These are phyloP conservation scores for Fagopyrum esculentum DNA, from an alignment of 148 eudicot genomes.

Conservation along the genomic window DNA sequence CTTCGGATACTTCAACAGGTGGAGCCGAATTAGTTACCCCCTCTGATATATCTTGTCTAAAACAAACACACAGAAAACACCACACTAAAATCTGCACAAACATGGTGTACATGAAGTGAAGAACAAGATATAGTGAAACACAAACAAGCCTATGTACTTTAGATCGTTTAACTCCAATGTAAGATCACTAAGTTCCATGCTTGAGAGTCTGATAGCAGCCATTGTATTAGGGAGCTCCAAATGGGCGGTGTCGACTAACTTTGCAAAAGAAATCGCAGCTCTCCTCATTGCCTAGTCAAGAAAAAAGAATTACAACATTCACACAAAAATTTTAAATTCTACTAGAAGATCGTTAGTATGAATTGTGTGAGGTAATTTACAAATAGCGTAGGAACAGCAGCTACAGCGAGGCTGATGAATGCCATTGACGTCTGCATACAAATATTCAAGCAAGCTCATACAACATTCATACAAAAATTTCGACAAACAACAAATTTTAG, in stretches of 20 bases:
- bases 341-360: neutral
- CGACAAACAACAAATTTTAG: neutral
- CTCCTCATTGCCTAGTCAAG: slow-evolving; percentile 60
- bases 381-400: slow-evolving; percentile 61
- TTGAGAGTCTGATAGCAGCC: slow-evolving; percentile 83
- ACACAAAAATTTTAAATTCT: neutral
- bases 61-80: slow-evolving; percentile 4
- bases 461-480: neutral
- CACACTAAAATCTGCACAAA: neutral
- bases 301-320: neutral
- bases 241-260: slow-evolving; percentile 74
- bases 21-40: slow-evolving; percentile 80
- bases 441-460: neutral
- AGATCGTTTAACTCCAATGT: slow-evolving; percentile 76
- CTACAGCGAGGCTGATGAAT: slow-evolving; percentile 55
- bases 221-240: slow-evolving; percentile 88
- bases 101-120: neutral
- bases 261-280: slow-evolving; percentile 69
- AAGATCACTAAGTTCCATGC: slow-evolving; percentile 95
- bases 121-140: neutral
- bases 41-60: slow-evolving; percentile 80
- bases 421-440: slow-evolving; percentile 62
- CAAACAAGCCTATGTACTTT: slow-evolving; percentile 32
- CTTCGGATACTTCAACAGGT: slow-evolving; percentile 83
- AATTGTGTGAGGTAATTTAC: slow-evolving; percentile 32